These are phyloP conservation scores for Themeda triandra DNA, from an alignment of 176 grass and related monocot species.

Conservation along the genomic window DNA sequence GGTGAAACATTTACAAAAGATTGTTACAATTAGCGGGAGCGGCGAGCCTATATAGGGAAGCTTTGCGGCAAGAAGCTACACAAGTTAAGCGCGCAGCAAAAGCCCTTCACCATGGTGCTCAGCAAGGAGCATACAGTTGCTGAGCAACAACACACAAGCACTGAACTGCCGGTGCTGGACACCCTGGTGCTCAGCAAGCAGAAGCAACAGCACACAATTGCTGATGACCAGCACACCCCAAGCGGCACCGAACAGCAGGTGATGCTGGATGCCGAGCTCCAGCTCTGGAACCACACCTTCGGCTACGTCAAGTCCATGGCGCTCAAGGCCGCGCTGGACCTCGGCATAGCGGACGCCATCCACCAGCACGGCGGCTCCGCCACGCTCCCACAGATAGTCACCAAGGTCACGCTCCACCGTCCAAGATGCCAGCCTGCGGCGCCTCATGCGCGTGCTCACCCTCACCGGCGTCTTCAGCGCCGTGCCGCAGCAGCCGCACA, in stretches of 20 bases:
- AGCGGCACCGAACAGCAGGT: neutral
- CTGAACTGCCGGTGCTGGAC: too few species aligned
- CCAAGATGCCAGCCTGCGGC: neutral
- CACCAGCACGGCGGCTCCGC: neutral
- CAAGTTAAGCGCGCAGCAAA: too few species aligned
- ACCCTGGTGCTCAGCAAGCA: neutral
- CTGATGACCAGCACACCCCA: too few species aligned
- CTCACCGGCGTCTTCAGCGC: neutral
- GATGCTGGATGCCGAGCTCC: neutral
- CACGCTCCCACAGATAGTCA: neutral
- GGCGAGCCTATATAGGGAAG: too few species aligned
- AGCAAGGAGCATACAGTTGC: too few species aligned
- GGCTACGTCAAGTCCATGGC: conserved; percentile 17
- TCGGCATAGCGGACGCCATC: conserved; percentile 13
- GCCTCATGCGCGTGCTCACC: neutral
- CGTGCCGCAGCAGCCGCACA: neutral
- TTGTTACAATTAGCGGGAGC: too few species aligned
- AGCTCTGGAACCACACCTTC: conserved; percentile 3
- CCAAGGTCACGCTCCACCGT: neutral
- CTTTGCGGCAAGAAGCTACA: too few species aligned
- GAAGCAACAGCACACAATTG: neutral
- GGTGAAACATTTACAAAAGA: too few species aligned
- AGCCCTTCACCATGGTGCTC: too few species aligned
- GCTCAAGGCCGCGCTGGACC: conserved; percentile 1
- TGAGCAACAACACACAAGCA: too few species aligned